Evolutionary conservation across 306 rosid genomes (phyloP).

Genomic region (cucumber (Cucumis sativus)): DNA sequence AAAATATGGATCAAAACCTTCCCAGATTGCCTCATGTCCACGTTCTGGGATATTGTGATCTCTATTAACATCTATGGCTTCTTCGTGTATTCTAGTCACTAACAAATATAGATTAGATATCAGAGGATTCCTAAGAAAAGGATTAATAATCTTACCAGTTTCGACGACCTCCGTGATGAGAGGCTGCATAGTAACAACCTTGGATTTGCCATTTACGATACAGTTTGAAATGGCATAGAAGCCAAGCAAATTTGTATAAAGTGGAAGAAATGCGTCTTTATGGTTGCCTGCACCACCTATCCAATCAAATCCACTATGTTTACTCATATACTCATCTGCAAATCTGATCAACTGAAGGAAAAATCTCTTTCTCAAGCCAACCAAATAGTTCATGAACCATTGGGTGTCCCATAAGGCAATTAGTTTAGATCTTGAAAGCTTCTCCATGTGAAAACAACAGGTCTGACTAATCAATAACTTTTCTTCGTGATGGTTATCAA

Average conservation of each 20-base stretch:
- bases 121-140: slow-evolving; percentile 65
- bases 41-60: slow-evolving; percentile 21
- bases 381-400: slow-evolving; percentile 31
- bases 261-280: slow-evolving; percentile 85
- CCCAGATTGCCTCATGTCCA: slow-evolving; percentile 41
- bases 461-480: slow-evolving; percentile 72
- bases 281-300: slow-evolving; percentile 94
- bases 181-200: slow-evolving; percentile 16
- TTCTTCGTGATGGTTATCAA: slow-evolving; percentile 93
- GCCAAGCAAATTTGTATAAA: slow-evolving; percentile 67
- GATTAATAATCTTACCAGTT: slow-evolving; percentile 44
- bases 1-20: slow-evolving; percentile 64
- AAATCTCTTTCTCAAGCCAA: slow-evolving; percentile 42
- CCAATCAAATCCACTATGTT: slow-evolving; percentile 48
- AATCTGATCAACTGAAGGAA: slow-evolving; percentile 44
- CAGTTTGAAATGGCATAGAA: slow-evolving; percentile 64
- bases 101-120: slow-evolving; percentile 49
- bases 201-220: slow-evolving; percentile 24
- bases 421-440: slow-evolving; percentile 36
- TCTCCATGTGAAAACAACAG: slow-evolving; percentile 71
- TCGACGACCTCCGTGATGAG: slow-evolving; percentile 29
- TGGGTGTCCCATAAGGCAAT: slow-evolving; percentile 18
- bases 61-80: slow-evolving; percentile 19
- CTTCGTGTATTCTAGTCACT: slow-evolving; percentile 42
- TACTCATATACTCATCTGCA: slow-evolving; percentile 33